phyloP scores from a whole-genome alignment of 2,329 filamentous ascomycete species.

The Hymenoscyphus scutula region DNA sequence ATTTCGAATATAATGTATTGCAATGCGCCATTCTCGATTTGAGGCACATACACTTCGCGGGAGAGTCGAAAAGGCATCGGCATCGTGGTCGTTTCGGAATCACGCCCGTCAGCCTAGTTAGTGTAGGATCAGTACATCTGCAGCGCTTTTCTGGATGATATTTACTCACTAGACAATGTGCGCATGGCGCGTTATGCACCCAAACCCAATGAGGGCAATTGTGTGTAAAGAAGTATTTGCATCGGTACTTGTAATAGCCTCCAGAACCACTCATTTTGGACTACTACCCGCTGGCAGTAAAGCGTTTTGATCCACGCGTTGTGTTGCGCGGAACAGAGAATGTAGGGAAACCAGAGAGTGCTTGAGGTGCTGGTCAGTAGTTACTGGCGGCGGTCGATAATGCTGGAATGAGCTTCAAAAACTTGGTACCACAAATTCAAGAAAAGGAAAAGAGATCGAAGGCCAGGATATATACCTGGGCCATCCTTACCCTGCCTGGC shows the following conservation, averaged over 20 bases:
- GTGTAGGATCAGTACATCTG: constrained; percentile 16
- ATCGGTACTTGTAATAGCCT: constrained; percentile 50
- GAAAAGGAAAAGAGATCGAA: constrained; percentile 33
- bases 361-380: constrained; percentile 9
- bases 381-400: background rate
- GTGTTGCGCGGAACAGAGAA: constrained; percentile 17
- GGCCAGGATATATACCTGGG: constrained; percentile 30
- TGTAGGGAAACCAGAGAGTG: constrained; percentile 1
- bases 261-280: constrained; percentile 35
- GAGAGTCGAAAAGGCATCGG: constrained; percentile 33
- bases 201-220: constrained; percentile 55
- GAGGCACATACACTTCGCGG: constrained; percentile 46
- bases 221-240: constrained; percentile 53
- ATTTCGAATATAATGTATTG: constrained; percentile 50
- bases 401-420: constrained; percentile 11
- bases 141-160: constrained; percentile 1
- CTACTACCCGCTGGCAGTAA: constrained; percentile 36
- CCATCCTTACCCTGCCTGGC: background rate
- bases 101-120: constrained; percentile 51
- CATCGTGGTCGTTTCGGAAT: constrained; percentile 39
- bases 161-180: constrained; percentile 48
- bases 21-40: constrained; percentile 45
- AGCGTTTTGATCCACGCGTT: constrained; percentile 28
- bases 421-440: constrained; percentile 21
- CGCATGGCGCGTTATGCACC: constrained; percentile 50